Evolutionary conservation across 805 yeast species (phyloP).

Genomic region (Hanseniaspora thailandica): DNA sequence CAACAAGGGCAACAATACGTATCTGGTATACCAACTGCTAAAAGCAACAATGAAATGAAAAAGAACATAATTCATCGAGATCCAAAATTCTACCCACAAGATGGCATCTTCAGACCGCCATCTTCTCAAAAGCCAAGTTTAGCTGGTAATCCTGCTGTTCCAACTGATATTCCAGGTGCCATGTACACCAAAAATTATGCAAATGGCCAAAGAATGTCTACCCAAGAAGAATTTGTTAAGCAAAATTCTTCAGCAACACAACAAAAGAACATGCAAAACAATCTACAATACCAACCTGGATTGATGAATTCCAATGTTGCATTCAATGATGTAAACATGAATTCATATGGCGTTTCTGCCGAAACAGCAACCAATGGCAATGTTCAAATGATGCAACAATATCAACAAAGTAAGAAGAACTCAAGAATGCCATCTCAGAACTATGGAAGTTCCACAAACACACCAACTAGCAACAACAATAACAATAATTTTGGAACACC

Average conservation of each 20-base stretch:
- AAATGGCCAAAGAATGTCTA: background rate
- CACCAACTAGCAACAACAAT: background rate
- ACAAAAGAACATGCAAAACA: background rate
- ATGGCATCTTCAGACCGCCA: background rate
- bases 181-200: background rate
- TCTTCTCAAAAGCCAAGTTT: background rate
- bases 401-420: background rate
- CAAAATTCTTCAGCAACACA: background rate
- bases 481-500: background rate
- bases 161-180: background rate
- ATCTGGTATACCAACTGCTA: slow-evolving; percentile 1
- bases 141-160: background rate
- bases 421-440: background rate
- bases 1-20: slow-evolving; percentile 11
- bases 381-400: background rate
- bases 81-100: slow-evolving; percentile 8
- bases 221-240: background rate
- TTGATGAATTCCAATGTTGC: background rate
- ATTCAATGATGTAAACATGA: background rate
- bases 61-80: background rate
- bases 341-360: background rate
- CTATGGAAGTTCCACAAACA: background rate
- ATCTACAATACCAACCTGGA: background rate
- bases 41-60: background rate
- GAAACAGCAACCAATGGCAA: background rate